Evolutionary conservation across 2,329 filamentous ascomycete genomes (phyloP).

Genomic region (Penicillium brasilianum): DNA sequence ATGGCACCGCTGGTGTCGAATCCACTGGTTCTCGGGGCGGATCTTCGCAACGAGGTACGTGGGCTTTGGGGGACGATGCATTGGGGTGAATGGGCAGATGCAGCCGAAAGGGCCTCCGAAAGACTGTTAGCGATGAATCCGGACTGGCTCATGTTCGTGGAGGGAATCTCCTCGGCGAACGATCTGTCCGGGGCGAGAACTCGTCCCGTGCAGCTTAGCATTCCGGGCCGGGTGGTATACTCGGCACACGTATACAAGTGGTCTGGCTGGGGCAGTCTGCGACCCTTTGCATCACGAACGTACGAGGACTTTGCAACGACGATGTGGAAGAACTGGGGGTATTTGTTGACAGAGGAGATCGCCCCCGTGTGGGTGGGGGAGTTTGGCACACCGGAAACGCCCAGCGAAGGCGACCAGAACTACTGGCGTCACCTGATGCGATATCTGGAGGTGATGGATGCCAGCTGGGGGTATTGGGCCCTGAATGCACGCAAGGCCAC

Average conservation of each 20-base stretch:
- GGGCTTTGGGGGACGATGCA: conserved; percentile 72
- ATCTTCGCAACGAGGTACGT: conserved; percentile 71
- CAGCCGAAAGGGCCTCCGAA: conserved; percentile 68
- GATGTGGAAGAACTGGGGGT: conserved; percentile 71
- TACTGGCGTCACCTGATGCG: conserved; percentile 70
- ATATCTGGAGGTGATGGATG: conserved; percentile 63
- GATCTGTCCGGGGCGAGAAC: conserved; percentile 62
- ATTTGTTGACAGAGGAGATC: conserved; percentile 60
- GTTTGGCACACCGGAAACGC: conserved; percentile 62
- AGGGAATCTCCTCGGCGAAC: conserved; percentile 70
- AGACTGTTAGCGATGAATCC: conserved; percentile 63
- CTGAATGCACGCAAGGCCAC: conserved; percentile 69
- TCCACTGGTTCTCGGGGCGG: conserved; percentile 67
- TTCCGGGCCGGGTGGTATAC: conserved; percentile 65
- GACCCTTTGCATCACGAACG: conserved; percentile 64
- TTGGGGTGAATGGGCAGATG: conserved; percentile 67
- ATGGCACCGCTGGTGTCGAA: conserved; percentile 66
- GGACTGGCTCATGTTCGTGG: conserved; percentile 71
- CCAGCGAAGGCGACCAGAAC: conserved; percentile 62
- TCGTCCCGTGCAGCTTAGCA: conserved; percentile 63
- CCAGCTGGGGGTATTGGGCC: conserved; percentile 74
- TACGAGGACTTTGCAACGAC: conserved; percentile 67
- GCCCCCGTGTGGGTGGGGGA: conserved; percentile 73
- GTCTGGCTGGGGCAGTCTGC: conserved; percentile 70
- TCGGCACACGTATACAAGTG: conserved; percentile 71